These are phyloP conservation scores for Psilocybe cubensis DNA, from an alignment of 768 basidiomycete genomes.

Conservation along the genomic window DNA sequence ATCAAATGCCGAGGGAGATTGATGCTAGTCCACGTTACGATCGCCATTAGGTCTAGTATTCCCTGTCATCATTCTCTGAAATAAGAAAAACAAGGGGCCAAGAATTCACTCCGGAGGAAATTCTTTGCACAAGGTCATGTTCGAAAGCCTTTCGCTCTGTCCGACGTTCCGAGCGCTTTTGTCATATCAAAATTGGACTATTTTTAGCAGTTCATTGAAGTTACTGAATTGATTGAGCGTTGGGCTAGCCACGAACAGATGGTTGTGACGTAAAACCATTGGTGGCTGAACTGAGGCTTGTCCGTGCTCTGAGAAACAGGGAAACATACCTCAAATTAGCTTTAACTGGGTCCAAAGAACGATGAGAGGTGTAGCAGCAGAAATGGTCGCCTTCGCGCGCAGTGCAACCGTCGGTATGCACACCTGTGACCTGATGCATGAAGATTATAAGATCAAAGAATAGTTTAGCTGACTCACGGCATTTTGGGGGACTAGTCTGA, in stretches of 20 bases:
- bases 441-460: too few species aligned
- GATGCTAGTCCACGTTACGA: not conserved
- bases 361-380: too few species aligned
- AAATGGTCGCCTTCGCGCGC: too few species aligned
- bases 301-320: not conserved
- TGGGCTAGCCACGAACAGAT: not conserved
- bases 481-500: too few species aligned
- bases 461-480: too few species aligned
- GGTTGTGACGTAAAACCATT: not conserved
- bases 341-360: too few species aligned
- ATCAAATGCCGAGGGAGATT: not conserved
- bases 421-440: too few species aligned
- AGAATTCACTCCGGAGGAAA: not conserved
- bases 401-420: too few species aligned
- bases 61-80: not conserved
- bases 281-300: not conserved
- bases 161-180: not conserved
- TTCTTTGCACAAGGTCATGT: not conserved
- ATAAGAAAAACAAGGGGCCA: not conserved
- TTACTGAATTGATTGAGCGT: not conserved
- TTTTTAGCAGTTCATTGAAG: not conserved
- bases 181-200: not conserved
- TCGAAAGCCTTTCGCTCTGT: not conserved
- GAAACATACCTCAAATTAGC: too few species aligned
- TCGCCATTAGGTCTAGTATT: not conserved